Evolutionary conservation across 148 eudicot genomes (phyloP).

Genomic region (Fallopia convolvulus): DNA sequence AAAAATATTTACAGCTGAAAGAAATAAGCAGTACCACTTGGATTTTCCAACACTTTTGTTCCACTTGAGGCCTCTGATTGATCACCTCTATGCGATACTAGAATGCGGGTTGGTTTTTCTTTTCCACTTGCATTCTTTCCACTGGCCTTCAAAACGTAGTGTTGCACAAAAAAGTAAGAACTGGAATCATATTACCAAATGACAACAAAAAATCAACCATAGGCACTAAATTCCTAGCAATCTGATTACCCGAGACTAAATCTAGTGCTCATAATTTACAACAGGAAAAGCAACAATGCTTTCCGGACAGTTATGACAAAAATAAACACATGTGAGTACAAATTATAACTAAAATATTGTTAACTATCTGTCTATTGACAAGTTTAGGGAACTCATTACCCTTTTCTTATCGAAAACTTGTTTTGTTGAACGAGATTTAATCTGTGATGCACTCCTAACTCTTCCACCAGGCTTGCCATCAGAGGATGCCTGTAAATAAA

Average conservation of each 20-base stretch:
- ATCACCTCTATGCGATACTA: constrained; percentile 42
- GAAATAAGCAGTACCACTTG: constrained; percentile 31
- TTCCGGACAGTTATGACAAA: not conserved
- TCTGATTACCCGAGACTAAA: not conserved
- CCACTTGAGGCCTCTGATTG: constrained; percentile 31
- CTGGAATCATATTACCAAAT: not conserved
- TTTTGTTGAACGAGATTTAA: constrained; percentile 49
- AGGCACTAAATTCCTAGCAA: not conserved
- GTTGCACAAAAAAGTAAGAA: constrained; percentile 10
- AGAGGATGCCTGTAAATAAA: constrained; percentile 13
- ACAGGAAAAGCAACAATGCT: not conserved
- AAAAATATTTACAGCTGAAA: not conserved
- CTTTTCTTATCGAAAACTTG: constrained; percentile 52
- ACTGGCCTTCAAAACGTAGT: constrained; percentile 65
- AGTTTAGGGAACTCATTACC: constrained; percentile 33
- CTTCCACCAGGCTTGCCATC: constrained; percentile 55
- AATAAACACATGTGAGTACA: not conserved
- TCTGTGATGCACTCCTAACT: constrained; percentile 33
- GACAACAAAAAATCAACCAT: not conserved
- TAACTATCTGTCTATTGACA: not conserved
- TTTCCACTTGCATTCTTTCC: constrained; percentile 55
- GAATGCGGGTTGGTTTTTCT: constrained; percentile 47
- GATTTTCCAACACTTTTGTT: constrained; percentile 35
- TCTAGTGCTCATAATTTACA: not conserved
- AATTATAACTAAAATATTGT: not conserved